These are phyloP conservation scores for Letharia lupina DNA, from an alignment of 495 filamentous ascomycete species.

Conservation along the genomic window DNA sequence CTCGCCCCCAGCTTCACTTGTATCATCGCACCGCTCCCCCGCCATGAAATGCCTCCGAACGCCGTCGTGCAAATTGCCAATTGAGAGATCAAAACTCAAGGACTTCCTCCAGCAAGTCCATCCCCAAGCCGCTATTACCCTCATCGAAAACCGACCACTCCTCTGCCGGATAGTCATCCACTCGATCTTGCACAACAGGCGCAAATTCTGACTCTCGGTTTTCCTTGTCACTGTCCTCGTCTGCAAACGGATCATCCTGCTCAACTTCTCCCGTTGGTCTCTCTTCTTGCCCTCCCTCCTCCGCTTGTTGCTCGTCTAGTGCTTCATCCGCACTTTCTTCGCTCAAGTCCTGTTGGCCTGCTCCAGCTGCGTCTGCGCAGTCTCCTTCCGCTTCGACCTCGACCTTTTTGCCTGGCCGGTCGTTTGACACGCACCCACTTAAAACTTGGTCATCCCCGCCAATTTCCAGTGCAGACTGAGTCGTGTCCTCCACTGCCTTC, in stretches of 20 bases:
- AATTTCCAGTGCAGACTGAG: neutral
- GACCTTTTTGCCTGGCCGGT: neutral
- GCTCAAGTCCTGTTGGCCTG: too few species aligned
- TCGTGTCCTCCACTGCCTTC: neutral
- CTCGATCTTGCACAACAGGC: neutral
- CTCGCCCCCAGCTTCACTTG: neutral
- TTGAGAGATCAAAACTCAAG: neutral
- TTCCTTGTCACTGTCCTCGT: conserved; percentile 2
- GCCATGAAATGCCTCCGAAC: neutral
- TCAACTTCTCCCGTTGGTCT: neutral
- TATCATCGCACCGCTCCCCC: neutral
- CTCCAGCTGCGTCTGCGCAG: neutral
- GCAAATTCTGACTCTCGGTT: neutral
- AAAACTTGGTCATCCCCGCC: neutral
- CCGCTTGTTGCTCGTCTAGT: neutral
- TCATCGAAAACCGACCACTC: neutral
- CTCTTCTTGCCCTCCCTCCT: neutral
- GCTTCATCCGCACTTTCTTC: neutral
- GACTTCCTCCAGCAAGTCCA: neutral
- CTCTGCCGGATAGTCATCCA: neutral
- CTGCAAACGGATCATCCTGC: neutral
- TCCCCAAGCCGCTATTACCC: neutral
- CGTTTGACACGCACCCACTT: neutral
- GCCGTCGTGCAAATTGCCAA: neutral
- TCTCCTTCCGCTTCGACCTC: neutral